Evolutionary conservation across 257 asterid species (phyloP).

Genomic region (Thymus mandschuricus): DNA sequence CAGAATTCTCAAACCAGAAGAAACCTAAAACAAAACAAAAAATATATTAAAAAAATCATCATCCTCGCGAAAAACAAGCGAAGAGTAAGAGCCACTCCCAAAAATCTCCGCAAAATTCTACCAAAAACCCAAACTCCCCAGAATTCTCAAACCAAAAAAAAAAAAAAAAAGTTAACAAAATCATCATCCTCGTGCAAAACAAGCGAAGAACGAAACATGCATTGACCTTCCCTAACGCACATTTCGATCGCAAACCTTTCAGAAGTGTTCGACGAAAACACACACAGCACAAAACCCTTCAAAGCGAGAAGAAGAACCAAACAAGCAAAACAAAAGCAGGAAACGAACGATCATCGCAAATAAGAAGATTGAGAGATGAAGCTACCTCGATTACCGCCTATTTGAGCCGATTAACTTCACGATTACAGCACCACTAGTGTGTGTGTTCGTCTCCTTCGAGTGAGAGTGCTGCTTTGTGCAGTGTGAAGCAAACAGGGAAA

Average conservation of each 20-base stretch:
- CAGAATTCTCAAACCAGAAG: neutral
- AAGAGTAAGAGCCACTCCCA: neutral
- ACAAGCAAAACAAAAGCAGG: neutral
- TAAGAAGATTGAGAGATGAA: constrained; percentile 12
- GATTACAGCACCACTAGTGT: neutral
- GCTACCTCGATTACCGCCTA: constrained; percentile 11
- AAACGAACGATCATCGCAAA: neutral
- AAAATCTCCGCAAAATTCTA: neutral
- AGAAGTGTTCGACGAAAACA: constrained; percentile 1
- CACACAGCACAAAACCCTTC: constrained; percentile 3
- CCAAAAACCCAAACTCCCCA: neutral
- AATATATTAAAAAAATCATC: neutral
- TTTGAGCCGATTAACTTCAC: neutral
- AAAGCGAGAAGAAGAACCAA: neutral
- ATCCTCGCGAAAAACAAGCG: constrained; percentile 8
- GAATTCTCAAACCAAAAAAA: neutral
- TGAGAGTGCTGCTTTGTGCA: neutral
- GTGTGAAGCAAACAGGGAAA: neutral
- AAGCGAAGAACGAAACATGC: no score
- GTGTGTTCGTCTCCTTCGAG: neutral
- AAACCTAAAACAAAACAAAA: neutral
- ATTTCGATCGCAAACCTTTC: constrained; percentile 19
- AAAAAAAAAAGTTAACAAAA: neutral
- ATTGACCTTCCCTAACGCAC: no score
- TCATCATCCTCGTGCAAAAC: constrained; percentile 10